Base-by-base conservation (phyloP, 2,329 filamentous ascomycete genomes). In the Sclerotinia trifoliorum region DNA sequence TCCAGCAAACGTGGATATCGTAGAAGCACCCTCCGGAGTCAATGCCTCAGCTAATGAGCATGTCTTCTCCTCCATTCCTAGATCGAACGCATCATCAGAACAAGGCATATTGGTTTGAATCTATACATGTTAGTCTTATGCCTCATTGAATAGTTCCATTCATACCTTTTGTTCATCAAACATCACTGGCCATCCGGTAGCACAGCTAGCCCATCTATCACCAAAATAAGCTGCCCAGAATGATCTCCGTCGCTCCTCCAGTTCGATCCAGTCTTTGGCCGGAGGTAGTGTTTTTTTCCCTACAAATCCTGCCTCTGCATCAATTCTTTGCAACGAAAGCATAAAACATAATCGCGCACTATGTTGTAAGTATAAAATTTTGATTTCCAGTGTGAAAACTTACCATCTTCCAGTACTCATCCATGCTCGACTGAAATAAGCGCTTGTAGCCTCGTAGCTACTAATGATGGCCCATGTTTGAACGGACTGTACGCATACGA, bases 191-290 rank as follows among this genome's bases (percentile, higher is more conserved):
- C 94, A 97, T 2, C 94, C 94, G 5, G 93, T 96, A 17, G 92
- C 93, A 64, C 96, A 91, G 74, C 90, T 93, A 2, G 92, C 90
- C 79, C 96, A 96, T 35, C 91, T 86, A 77, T 97, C 94, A 54
- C 91, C 84, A 72, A 89, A 90, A 75, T 94, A 97, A 0, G 88
- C 85, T 72, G 89, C 86, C 94, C 94, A 97, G 74, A 97, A 96
- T 0, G 91, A 89, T 72, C 94, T 85, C 68, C 94, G 85, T 64
- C 94, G 85, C 78, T 98, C 94, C 78, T 92, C 90, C 46, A 85
- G 81, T 75, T 97, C 94, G 0, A 86, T 88, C 92, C 92, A 96
- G 75, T 93, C 91, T 73, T 85, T 86, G 0, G 93, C 84, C 1
- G 92, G 89, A 4, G 86, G 82, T 10, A 97, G 76, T 55, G 89